Evolutionary conservation across 2,329 filamentous ascomycete species (phyloP).

Genomic region (Nemania sp.): DNA sequence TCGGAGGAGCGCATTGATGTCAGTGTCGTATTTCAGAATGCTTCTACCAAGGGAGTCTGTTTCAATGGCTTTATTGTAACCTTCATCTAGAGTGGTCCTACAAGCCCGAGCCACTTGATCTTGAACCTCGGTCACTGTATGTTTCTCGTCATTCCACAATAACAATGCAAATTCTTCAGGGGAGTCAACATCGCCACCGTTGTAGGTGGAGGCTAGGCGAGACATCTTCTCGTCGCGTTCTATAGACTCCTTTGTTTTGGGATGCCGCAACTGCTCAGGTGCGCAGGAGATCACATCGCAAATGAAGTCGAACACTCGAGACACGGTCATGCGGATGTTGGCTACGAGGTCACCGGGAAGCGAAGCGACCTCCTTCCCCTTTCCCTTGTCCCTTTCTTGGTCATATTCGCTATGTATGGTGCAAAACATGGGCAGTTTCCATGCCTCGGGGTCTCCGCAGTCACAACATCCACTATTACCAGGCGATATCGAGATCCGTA

Average conservation of each 20-base stretch:
- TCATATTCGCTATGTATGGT: conserved; percentile 85
- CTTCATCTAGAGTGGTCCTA: conserved; percentile 75
- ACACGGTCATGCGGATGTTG: conserved; percentile 86
- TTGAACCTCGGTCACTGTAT: conserved; percentile 90
- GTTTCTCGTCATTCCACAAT: conserved; percentile 99
- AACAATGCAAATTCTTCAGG: conserved; percentile 84
- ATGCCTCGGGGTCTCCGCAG: conserved; percentile 95
- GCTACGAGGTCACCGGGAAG: conserved; percentile 81
- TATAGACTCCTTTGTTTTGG: conserved; percentile 86
- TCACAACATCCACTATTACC: conserved; percentile 98
- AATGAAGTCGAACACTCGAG: conserved; percentile 89
- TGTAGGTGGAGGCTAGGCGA: conserved; percentile 80
- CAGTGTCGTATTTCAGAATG: conserved; percentile 79
- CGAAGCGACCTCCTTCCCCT: conserved; percentile 68
- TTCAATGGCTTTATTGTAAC: conserved; percentile 82
- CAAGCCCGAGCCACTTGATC: conserved; percentile 93
- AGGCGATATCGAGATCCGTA: conserved; percentile 86
- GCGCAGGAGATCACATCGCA: conserved; percentile 98
- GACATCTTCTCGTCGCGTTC: conserved; percentile 83
- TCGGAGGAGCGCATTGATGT: conserved; percentile 77
- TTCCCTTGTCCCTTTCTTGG: conserved; percentile 65
- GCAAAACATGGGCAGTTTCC: conserved; percentile 88
- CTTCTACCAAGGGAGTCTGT: conserved; percentile 90
- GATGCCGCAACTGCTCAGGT: conserved; percentile 89
- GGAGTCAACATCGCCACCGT: conserved; percentile 73